Conservation (phyloP, 352 stramenopile species). For the Blastocystis sp. region DNA sequence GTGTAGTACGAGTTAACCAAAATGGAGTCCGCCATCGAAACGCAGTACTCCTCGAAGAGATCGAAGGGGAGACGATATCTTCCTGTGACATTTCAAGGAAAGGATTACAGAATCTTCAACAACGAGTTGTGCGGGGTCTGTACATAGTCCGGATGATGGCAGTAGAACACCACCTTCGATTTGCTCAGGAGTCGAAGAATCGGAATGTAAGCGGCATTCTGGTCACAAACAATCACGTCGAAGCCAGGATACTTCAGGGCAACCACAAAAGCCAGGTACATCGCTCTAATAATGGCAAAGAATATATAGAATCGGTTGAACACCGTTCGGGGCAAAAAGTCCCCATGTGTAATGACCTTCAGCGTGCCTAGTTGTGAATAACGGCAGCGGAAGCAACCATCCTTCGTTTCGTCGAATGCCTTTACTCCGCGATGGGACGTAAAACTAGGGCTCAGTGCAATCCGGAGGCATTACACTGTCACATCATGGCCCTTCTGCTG, state of each 20-base stretch:
- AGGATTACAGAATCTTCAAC: constrained; percentile 74
- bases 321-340: constrained; percentile 88
- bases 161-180: constrained; percentile 90
- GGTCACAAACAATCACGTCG: constrained; percentile 74
- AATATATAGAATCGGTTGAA: constrained; percentile 84
- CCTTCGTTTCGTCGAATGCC: constrained; percentile 87
- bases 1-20: constrained; percentile 94
- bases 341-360: constrained; percentile 82
- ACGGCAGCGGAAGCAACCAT: constrained; percentile 74
- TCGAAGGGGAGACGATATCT: constrained; percentile 88
- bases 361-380: constrained; percentile 71
- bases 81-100: constrained; percentile 77
- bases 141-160: constrained; percentile 96
- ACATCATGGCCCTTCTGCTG: constrained; percentile 79
- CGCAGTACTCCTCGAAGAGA: constrained; percentile 87
- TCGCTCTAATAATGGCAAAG: constrained; percentile 86
- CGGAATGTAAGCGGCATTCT: constrained; percentile 74
- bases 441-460: constrained; percentile 78
- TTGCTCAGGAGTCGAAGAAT: constrained; percentile 71
- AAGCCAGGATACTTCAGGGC: constrained; percentile 48
- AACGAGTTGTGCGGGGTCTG: constrained; percentile 75
- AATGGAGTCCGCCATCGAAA: constrained; percentile 84
- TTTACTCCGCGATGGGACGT: constrained; percentile 89
- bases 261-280: constrained; percentile 82
- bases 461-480: not conserved